Percentiles rank a stretch among this genome's conserved stretches.
These are phyloP conservation scores for Ophiostoma pallidulum DNA, from an alignment of 2,329 filamentous ascomycete species.

Conservation along the genomic window DNA sequence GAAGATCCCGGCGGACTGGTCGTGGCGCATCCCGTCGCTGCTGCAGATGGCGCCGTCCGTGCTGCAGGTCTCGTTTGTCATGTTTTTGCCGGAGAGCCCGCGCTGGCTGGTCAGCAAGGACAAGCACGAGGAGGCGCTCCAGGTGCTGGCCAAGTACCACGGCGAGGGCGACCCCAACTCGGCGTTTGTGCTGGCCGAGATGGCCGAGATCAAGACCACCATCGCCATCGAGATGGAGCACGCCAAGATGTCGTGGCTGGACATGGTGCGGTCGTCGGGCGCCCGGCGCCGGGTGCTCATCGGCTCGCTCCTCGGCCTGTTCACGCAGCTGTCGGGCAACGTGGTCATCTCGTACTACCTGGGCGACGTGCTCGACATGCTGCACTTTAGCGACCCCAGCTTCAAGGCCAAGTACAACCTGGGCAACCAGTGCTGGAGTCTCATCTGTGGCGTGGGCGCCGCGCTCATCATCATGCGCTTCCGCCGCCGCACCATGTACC, in stretches of 20 bases:
- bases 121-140: slow-evolving; percentile 19
- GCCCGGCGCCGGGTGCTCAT: slow-evolving; percentile 42
- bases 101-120: slow-evolving; percentile 22
- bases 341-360: slow-evolving; percentile 43
- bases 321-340: slow-evolving; percentile 46
- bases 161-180: slow-evolving; percentile 43
- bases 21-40: slow-evolving; percentile 32
- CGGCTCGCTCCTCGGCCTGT: slow-evolving; percentile 40
- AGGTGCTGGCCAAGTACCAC: slow-evolving; percentile 24
- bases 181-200: slow-evolving; percentile 47
- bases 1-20: slow-evolving; percentile 26
- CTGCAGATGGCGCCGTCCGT: slow-evolving; percentile 29
- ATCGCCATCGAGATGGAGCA: slow-evolving; percentile 44
- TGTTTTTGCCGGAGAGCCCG: slow-evolving; percentile 24
- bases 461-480: slow-evolving; percentile 36
- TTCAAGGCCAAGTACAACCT: slow-evolving; percentile 37
- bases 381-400: slow-evolving; percentile 33
- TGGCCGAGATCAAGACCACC: slow-evolving; percentile 49
- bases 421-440: slow-evolving; percentile 37
- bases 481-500: slow-evolving; percentile 39
- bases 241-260: slow-evolving; percentile 40
- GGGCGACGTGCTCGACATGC: slow-evolving; percentile 34
- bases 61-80: slow-evolving; percentile 32
- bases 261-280: slow-evolving; percentile 40
- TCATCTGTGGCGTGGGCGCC: slow-evolving; percentile 34